These are phyloP conservation scores for Ochetophila trinervis DNA, from an alignment of 306 rosid species.

Conservation along the genomic window DNA sequence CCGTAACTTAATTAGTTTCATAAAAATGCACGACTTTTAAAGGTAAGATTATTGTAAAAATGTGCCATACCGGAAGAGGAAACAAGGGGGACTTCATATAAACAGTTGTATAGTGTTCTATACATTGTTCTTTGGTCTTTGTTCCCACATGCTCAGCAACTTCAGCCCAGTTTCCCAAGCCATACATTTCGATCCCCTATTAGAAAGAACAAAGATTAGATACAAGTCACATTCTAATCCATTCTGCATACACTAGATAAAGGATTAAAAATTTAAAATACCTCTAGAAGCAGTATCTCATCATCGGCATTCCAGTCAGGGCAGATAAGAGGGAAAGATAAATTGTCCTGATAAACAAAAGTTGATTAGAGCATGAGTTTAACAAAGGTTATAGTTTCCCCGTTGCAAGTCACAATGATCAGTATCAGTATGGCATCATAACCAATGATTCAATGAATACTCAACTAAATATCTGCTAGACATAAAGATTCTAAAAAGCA, in stretches of 20 bases:
- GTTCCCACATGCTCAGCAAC: slow-evolving; percentile 99
- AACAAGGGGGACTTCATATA: slow-evolving; percentile 75
- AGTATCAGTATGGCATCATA: background rate
- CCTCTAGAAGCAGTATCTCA: slow-evolving; percentile 95
- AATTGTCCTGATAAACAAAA: slow-evolving; percentile 69
- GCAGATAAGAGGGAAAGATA: slow-evolving; percentile 91
- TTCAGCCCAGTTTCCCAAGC: slow-evolving; percentile 96
- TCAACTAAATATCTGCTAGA: slow-evolving; percentile 7
- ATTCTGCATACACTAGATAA: slow-evolving; percentile 16
- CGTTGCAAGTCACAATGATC: background rate
- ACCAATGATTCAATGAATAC: slow-evolving; percentile 5
- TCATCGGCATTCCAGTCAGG: slow-evolving; percentile 98
- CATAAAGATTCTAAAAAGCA: background rate
- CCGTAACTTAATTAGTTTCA: slow-evolving; percentile 28
- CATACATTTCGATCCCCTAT: slow-evolving; percentile 97
- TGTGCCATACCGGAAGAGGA: slow-evolving; percentile 83
- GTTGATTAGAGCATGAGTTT: slow-evolving; percentile 18
- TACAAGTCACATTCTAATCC: slow-evolving; percentile 8
- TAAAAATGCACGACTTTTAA: slow-evolving; percentile 13
- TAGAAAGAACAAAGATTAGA: slow-evolving; percentile 20
- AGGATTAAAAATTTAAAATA: slow-evolving; percentile 29
- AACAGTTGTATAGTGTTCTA: slow-evolving; percentile 74
- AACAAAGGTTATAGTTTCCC: slow-evolving; percentile 1
- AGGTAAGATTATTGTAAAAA: slow-evolving; percentile 25
- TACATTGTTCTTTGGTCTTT: slow-evolving; percentile 86